These are phyloP conservation scores for Cyclanthera cordifolia DNA, from an alignment of 306 rosid genomes.

Conservation along the genomic window DNA sequence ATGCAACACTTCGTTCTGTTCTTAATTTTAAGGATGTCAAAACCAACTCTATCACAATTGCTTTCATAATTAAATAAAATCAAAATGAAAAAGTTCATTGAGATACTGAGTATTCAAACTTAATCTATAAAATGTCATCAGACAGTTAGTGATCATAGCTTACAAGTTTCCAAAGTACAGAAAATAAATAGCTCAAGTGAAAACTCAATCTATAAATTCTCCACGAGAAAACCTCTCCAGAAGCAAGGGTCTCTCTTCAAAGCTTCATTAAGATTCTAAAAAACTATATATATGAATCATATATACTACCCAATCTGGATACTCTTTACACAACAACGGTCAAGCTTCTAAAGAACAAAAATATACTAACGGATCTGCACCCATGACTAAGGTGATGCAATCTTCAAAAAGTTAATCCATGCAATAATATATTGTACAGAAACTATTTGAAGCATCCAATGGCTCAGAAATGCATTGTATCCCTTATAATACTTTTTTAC, in stretches of 20 bases:
- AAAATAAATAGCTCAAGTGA: neutral
- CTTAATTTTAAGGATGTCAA: slow-evolving; percentile 15
- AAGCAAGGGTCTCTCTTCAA: slow-evolving; percentile 5
- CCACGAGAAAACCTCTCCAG: neutral
- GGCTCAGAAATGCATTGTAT: neutral
- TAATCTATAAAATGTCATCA: neutral
- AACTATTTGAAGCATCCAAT: neutral
- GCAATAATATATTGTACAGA: neutral
- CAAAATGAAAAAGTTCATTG: neutral
- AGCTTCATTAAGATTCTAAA: neutral
- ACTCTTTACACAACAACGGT: neutral
- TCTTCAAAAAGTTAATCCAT: neutral
- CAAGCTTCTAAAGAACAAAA: neutral
- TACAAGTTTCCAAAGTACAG: neutral
- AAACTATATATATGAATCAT: neutral
- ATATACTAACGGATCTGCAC: neutral
- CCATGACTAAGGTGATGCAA: neutral
- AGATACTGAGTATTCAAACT: neutral
- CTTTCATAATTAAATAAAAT: neutral
- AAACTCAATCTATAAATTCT: neutral
- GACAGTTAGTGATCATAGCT: neutral
- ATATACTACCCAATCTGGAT: neutral
- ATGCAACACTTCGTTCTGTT: slow-evolving; percentile 58
- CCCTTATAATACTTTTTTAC: neutral
- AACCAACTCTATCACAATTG: slow-evolving; percentile 1